Conservation (phyloP, 108 stramenopile genomes). For the Tribonema minus region DNA sequence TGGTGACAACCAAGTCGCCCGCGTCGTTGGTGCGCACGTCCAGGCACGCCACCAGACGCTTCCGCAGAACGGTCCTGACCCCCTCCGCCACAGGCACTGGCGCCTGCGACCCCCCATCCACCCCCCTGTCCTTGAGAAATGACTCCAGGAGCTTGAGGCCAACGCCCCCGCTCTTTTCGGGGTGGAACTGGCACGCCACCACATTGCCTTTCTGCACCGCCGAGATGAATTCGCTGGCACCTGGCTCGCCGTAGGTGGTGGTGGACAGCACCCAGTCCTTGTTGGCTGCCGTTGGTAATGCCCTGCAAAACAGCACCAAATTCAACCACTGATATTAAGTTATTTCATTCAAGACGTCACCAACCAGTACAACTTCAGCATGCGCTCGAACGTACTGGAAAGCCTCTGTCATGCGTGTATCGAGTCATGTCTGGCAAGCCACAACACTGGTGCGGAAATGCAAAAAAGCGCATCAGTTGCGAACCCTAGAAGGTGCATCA, state of each 20-base stretch:
- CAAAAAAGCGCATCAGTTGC: too few species aligned
- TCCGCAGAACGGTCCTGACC: slow-evolving; percentile 44
- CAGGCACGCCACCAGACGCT: slow-evolving; percentile 88
- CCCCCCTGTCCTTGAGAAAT: slow-evolving; percentile 66
- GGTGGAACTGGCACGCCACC: slow-evolving; percentile 93
- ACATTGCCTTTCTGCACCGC: slow-evolving; percentile 83
- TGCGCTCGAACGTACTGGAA: too few species aligned
- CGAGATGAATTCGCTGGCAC: slow-evolving; percentile 62
- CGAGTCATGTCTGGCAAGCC: too few species aligned
- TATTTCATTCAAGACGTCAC: neutral
- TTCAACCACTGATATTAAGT: too few species aligned
- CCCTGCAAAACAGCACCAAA: neutral
- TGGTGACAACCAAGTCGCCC: slow-evolving; percentile 96
- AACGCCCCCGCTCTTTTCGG: slow-evolving; percentile 85
- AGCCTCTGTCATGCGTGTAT: too few species aligned
- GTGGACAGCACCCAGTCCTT: slow-evolving; percentile 71
- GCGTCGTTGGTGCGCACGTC: slow-evolving; percentile 86
- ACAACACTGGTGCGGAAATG: too few species aligned
- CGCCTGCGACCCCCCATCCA: neutral
- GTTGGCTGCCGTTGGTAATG: slow-evolving; percentile 56
- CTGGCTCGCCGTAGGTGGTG: slow-evolving; percentile 25
- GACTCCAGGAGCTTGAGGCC: slow-evolving; percentile 77
- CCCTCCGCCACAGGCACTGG: neutral
- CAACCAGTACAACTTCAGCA: neutral
- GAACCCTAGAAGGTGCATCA: too few species aligned